phyloP scores from a whole-genome alignment of 192 early-diverging fungal genomes.

The Cetraspora pellucida region DNA sequence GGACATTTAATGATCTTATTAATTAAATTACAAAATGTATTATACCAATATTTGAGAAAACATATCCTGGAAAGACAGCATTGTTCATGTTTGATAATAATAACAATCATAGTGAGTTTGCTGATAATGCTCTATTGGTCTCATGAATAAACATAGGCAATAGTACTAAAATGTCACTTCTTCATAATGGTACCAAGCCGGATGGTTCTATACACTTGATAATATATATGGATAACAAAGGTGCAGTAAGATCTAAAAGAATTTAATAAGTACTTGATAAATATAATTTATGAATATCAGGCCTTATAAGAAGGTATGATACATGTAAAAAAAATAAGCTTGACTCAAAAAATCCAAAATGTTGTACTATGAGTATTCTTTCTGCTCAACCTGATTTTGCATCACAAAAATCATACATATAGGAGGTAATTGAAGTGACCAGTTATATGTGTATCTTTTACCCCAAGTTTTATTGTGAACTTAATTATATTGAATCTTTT shows the following conservation, averaged over 20 bases:
- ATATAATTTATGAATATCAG: background rate
- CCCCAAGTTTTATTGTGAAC: slow-evolving; percentile 25
- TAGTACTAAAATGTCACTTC: slow-evolving; percentile 19
- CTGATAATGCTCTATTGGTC: slow-evolving; percentile 36
- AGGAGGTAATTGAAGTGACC: slow-evolving; percentile 14
- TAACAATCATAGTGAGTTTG: slow-evolving; percentile 31
- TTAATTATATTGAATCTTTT: slow-evolving; percentile 29
- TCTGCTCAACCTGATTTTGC: slow-evolving; percentile 7
- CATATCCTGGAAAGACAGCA: no score
- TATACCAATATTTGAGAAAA: slow-evolving; percentile 32
- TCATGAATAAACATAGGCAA: background rate
- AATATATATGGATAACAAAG: background rate
- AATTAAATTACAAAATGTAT: background rate
- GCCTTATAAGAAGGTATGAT: background rate
- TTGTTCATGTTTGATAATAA: slow-evolving; percentile 41
- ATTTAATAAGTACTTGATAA: background rate
- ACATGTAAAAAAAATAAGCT: background rate
- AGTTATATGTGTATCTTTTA: slow-evolving; percentile 25
- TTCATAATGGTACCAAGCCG: background rate
- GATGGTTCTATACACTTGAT: background rate
- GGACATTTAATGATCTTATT: slow-evolving; percentile 16
- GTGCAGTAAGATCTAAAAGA: background rate
- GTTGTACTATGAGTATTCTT: slow-evolving; percentile 3
- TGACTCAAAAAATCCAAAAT: background rate
- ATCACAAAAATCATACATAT: background rate